These are phyloP conservation scores for Trichoderma afroharzianum DNA, from an alignment of 2,329 filamentous ascomycete genomes.

Conservation along the genomic window DNA sequence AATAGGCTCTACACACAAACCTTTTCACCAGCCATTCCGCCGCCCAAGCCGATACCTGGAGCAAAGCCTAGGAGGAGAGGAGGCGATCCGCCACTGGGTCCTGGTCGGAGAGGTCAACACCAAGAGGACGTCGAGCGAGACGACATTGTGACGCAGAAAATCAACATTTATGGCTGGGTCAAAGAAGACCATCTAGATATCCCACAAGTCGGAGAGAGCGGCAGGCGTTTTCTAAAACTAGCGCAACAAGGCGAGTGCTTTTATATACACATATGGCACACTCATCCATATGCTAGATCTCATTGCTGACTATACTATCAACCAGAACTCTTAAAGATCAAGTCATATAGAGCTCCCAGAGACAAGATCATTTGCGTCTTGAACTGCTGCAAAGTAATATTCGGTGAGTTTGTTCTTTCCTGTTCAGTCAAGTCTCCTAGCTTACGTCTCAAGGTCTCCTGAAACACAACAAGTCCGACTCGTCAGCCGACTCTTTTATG, in stretches of 20 bases:
- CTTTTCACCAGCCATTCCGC: conserved; percentile 88
- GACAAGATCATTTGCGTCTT: conserved; percentile 98
- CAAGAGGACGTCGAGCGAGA: conserved; percentile 97
- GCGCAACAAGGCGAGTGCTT: conserved; percentile 71
- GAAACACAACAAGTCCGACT: conserved; percentile 88
- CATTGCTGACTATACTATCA: not conserved
- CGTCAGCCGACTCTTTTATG: conserved; percentile 94
- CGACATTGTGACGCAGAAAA: conserved; percentile 93
- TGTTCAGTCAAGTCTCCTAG: not conserved
- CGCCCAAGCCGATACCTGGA: conserved; percentile 69
- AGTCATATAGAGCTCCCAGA: conserved; percentile 90
- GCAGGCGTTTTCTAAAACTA: conserved; percentile 79
- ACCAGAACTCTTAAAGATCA: conserved; percentile 88
- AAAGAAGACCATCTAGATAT: conserved; percentile 92
- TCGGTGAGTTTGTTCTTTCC: conserved; percentile 56
- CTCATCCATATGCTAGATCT: conserved; percentile 14
- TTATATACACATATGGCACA: not conserved
- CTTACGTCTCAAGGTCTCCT: conserved; percentile 62
- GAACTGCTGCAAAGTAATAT: conserved; percentile 99
- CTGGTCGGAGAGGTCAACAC: conserved; percentile 88
- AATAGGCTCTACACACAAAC: conserved; percentile 94
- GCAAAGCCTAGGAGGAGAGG: conserved; percentile 66
- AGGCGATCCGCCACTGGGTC: conserved; percentile 65
- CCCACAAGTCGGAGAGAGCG: conserved; percentile 75
- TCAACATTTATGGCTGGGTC: conserved; percentile 95